Evolutionary conservation across 164 flowering plant genomes (phyloP).

Genomic region (Magnolia changhungtana): DNA sequence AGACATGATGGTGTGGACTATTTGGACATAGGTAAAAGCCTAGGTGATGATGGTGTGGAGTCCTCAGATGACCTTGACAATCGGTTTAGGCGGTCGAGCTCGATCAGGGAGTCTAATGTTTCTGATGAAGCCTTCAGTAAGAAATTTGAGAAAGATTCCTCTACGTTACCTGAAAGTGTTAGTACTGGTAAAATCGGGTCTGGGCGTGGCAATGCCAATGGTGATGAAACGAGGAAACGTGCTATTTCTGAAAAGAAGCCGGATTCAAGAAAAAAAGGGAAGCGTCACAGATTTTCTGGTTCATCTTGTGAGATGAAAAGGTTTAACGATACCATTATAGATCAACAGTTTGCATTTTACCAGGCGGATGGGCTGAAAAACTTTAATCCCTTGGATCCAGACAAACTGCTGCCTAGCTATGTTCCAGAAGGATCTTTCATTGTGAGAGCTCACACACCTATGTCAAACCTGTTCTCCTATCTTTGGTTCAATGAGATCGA

Average conservation of each 20-base stretch:
- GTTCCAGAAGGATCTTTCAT: slow-evolving; percentile 99
- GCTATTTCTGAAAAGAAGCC: slow-evolving; percentile 32
- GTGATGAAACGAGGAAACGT: slow-evolving; percentile 28
- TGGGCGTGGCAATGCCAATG: slow-evolving; percentile 20
- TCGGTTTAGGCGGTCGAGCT: slow-evolving; percentile 18
- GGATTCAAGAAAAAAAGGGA: slow-evolving; percentile 41
- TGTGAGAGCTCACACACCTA: slow-evolving; percentile 96
- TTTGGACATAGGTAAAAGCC: slow-evolving; percentile 16
- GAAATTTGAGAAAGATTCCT: slow-evolving; percentile 22
- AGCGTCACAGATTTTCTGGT: slow-evolving; percentile 56
- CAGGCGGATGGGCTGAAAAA: slow-evolving; percentile 82
- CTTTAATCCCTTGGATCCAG: slow-evolving; percentile 78
- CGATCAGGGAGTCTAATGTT: slow-evolving; percentile 18
- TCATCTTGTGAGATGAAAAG: too few relatives aligned
- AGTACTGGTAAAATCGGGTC: slow-evolving; percentile 25
- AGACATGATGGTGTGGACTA: slow-evolving; percentile 26
- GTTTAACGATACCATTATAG: slow-evolving; percentile 86
- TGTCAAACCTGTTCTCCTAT: slow-evolving; percentile 96
- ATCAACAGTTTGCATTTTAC: slow-evolving; percentile 84
- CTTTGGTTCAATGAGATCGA: slow-evolving; percentile 99
- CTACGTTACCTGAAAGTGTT: slow-evolving; percentile 15
- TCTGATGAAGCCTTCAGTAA: slow-evolving; percentile 17
- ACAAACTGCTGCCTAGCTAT: slow-evolving; percentile 87
- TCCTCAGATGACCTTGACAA: slow-evolving; percentile 21
- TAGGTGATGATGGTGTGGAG: slow-evolving; percentile 20